Evolutionary conservation across 768 basidiomycete genomes (phyloP), one percentile per base, ranked within the genome.

Genomic region (Daedaleopsis nitida): DNA sequence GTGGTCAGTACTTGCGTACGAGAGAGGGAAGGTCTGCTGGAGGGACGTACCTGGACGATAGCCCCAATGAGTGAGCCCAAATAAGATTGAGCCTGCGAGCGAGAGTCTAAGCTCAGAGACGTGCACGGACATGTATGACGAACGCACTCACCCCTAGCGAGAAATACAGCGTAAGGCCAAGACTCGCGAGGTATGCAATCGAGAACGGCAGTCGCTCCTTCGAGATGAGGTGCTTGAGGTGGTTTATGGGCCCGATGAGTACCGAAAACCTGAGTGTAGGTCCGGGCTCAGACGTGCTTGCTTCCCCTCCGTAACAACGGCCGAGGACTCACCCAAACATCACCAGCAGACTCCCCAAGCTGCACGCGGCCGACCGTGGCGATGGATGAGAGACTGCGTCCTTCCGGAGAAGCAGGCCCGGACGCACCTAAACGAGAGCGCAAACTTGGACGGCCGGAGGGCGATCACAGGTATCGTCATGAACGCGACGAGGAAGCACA

Each of bases 401-500:
- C n/a, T n/a, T n/a, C n/a, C 13, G 11, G 5, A 3, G 10, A 38
- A 3, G 23, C 8, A 53, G 16, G 23, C 24, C 21, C 21, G 9
- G 32, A 52, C 37, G n/a, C 43, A 11, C 14, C n/a, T 35, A 34
- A 44, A 50, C 7, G 10, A 23, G 17, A 96, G 78, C 0, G 94
- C 96, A 72, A 97, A 98, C 76, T 98, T 97, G 17, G 91, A 80
- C 16, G 94, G 94, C 55, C 91, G 91, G 38, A 91, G 54, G 0
- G 85, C 84, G 44, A 90, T 76, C 67, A 87, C 67, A 8, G 92
- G 89, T 39, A 95, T 78, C 2, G 91, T 92, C 55, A 96, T 72
- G 76, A 97, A 98, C 16, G 93, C 86, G 43, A 97, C 87, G 66
- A 91, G 86, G 80, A 98, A 97, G 77, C 97, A 99, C 3, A 94